Conservation (phyloP, 2,329 filamentous ascomycete genomes). For the Thelonectria olida region DNA sequence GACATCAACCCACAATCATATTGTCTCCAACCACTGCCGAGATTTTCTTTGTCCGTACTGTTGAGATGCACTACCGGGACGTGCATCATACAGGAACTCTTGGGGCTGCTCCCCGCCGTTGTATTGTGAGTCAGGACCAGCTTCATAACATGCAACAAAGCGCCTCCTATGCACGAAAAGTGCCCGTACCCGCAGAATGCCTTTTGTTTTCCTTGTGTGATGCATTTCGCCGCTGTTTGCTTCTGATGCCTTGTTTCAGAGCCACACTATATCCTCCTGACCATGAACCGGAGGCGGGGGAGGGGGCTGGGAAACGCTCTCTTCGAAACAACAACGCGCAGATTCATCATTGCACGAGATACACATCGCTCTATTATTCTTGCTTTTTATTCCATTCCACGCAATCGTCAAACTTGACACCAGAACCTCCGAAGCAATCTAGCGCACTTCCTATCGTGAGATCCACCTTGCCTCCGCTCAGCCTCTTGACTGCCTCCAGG, state of each 20-base stretch:
- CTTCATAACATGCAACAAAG: neutral
- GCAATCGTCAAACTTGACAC: slow-evolving; percentile 89
- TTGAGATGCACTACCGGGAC: slow-evolving; percentile 6
- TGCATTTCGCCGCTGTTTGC: slow-evolving; percentile 25
- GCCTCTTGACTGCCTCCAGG: slow-evolving; percentile 79
- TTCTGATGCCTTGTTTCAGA: slow-evolving; percentile 10
- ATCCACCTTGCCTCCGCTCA: slow-evolving; percentile 86
- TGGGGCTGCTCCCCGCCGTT: slow-evolving; percentile 9
- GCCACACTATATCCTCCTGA: slow-evolving; percentile 1
- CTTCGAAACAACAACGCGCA: slow-evolving; percentile 13
- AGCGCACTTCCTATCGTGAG: slow-evolving; percentile 96
- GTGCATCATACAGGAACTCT: slow-evolving; percentile 21
- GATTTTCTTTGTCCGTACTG: slow-evolving; percentile 2
- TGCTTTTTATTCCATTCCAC: slow-evolving; percentile 81
- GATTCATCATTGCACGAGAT: neutral
- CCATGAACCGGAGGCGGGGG: slow-evolving; percentile 4
- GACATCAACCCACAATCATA: neutral
- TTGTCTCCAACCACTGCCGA: neutral
- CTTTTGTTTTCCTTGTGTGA: slow-evolving; percentile 13
- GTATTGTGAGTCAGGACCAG: slow-evolving; percentile 5
- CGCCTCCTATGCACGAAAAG: neutral
- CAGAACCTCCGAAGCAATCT: slow-evolving; percentile 91
- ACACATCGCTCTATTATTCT: slow-evolving; percentile 19
- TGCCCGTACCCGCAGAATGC: slow-evolving; percentile 6
- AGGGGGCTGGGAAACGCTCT: neutral